phyloP scores from a whole-genome alignment of 1,284 basidiomycete genomes.

The Cutaneotrichosporon sp. region DNA sequence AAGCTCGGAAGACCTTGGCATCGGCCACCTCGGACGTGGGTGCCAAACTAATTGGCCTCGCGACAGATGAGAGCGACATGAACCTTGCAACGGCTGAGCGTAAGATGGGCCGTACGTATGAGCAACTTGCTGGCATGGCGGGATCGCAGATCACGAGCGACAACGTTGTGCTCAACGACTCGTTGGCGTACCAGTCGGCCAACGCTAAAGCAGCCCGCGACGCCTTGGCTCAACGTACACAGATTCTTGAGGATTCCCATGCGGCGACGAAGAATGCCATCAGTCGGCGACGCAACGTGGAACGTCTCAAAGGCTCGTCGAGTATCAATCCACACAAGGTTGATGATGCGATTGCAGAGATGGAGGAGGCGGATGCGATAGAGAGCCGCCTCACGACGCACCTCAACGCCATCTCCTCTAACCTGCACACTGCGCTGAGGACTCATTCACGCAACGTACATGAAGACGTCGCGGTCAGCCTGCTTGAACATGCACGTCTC shows the following conservation, averaged over 20 bases:
- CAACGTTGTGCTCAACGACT: slow-evolving; percentile 85
- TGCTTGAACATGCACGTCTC: slow-evolving; percentile 85
- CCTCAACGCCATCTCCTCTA: slow-evolving; percentile 82
- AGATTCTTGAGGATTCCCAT: slow-evolving; percentile 86
- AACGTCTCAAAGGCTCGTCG: slow-evolving; percentile 79
- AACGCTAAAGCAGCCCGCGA: slow-evolving; percentile 87
- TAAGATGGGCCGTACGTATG: slow-evolving; percentile 77
- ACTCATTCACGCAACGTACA: slow-evolving; percentile 77
- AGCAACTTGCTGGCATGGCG: slow-evolving; percentile 74
- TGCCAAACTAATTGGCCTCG: slow-evolving; percentile 77
- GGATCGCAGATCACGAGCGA: slow-evolving; percentile 79
- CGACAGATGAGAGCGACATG: slow-evolving; percentile 77
- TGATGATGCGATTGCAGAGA: slow-evolving; percentile 86
- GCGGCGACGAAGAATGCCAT: slow-evolving; percentile 84
- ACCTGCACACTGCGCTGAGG: slow-evolving; percentile 75
- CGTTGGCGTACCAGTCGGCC: slow-evolving; percentile 84
- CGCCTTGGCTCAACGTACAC: slow-evolving; percentile 75
- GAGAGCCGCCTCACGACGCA: slow-evolving; percentile 74
- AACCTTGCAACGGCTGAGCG: slow-evolving; percentile 71
- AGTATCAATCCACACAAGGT: slow-evolving; percentile 80
- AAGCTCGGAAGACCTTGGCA: slow-evolving; percentile 70
- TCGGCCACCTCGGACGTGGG: slow-evolving; percentile 75
- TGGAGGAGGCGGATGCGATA: slow-evolving; percentile 86
- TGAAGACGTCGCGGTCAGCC: slow-evolving; percentile 76
- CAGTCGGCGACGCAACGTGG: slow-evolving; percentile 80